phyloP scores from a whole-genome alignment of 257 asterid species.

The Ilex asprella region DNA sequence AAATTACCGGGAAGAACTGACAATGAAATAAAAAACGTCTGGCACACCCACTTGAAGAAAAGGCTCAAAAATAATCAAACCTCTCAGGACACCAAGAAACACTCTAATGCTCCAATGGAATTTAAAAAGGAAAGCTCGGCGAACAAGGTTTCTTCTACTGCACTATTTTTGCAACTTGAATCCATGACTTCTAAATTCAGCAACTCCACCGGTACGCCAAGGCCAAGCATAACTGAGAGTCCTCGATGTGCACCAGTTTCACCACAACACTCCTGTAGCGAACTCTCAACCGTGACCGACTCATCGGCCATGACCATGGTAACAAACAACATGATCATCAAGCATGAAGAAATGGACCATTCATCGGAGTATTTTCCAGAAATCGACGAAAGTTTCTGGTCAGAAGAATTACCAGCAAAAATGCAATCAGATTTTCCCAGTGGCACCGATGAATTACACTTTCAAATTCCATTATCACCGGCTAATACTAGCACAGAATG shows the following conservation, averaged over 20 bases:
- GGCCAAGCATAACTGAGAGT: background rate
- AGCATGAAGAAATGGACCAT: slow-evolving; percentile 35
- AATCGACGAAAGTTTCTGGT: slow-evolving; percentile 70
- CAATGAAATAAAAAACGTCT: slow-evolving; percentile 82
- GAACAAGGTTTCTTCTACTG: too few relatives aligned
- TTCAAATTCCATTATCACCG: slow-evolving; percentile 18
- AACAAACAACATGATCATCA: slow-evolving; percentile 1
- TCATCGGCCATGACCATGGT: background rate
- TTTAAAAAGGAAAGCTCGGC: too few relatives aligned
- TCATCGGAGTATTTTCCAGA: slow-evolving; percentile 38
- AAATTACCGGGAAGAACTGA: slow-evolving; percentile 83
- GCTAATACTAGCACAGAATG: slow-evolving; percentile 8
- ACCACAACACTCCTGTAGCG: slow-evolving; percentile 49
- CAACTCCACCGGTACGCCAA: background rate
- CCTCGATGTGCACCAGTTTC: slow-evolving; percentile 14
- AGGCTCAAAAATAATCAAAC: slow-evolving; percentile 23
- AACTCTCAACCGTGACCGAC: slow-evolving; percentile 52
- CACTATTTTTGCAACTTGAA: too few relatives aligned
- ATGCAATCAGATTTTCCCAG: background rate
- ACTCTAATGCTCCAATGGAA: slow-evolving; percentile 15
- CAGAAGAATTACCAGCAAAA: slow-evolving; percentile 26
- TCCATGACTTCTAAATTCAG: too few relatives aligned
- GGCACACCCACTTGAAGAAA: slow-evolving; percentile 89
- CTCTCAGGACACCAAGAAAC: slow-evolving; percentile 1
- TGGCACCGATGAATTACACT: slow-evolving; percentile 4